These are phyloP conservation scores for Irpex sp. DNA, from an alignment of 1,284 basidiomycete genomes.

Conservation along the genomic window DNA sequence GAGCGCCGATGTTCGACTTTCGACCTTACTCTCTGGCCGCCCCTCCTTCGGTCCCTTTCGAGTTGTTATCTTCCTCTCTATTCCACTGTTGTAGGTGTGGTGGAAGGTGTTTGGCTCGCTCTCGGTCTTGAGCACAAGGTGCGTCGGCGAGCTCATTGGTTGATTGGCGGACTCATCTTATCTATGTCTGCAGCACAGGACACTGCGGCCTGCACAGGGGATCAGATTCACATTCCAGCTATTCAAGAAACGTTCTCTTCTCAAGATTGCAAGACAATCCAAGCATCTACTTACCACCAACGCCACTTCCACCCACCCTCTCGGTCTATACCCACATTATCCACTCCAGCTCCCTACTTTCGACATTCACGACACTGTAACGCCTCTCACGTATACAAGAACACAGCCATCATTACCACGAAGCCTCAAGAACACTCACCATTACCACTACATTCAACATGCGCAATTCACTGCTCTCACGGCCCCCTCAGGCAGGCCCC, in stretches of 20 bases:
- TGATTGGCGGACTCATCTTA: neutral
- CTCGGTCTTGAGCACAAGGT: slow-evolving; percentile 1
- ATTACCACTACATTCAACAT: slow-evolving; percentile 18
- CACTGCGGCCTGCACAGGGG: slow-evolving; percentile 6
- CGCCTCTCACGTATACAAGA: neutral
- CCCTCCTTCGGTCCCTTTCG: neutral
- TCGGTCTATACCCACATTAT: slow-evolving; percentile 10
- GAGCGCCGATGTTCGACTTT: neutral
- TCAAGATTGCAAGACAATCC: neutral
- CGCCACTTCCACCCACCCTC: slow-evolving; percentile 6
- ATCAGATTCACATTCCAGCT: slow-evolving; percentile 15
- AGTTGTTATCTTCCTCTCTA: neutral
- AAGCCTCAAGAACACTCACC: neutral
- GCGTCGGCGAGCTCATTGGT: neutral
- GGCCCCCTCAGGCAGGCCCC: slow-evolving; percentile 22
- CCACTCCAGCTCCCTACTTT: slow-evolving; percentile 15
- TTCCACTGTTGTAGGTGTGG: neutral
- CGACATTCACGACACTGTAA: slow-evolving; percentile 12
- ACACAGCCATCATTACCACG: neutral
- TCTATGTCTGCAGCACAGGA: neutral
- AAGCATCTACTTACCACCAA: slow-evolving; percentile 10
- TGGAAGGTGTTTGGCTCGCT: neutral
- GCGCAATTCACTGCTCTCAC: slow-evolving; percentile 33
- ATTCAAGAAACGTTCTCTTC: slow-evolving; percentile 14
- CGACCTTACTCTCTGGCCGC: neutral